Evolutionary conservation across 192 early-diverging fungal species (phyloP), one percentile per base, ranked within the genome.

Genomic region (Pilobolus umbonatus): DNA sequence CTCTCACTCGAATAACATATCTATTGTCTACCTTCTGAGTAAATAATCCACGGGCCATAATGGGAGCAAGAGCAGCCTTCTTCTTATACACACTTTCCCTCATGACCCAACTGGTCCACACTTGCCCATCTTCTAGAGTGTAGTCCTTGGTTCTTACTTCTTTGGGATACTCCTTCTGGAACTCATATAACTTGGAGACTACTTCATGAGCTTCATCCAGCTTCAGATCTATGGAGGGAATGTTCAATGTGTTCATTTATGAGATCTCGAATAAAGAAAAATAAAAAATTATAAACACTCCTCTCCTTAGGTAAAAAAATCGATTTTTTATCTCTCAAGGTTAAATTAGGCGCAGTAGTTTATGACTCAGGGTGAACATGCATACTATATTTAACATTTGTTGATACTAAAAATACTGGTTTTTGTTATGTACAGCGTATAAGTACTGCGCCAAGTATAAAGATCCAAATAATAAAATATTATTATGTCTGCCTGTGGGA

Each of bases 1-100:
- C 95, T n/a, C 95, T 79, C 15, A 86, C 78, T 15, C 83, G 72
- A 67, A 98, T 91, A 8, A 64, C 58, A 59, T 82, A 68, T 7
- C 50, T 47, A 4, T 68, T 38, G 14, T 71, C 66, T 15, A 32
- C 42, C 17, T 38, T 17, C 22, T 45, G 49, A 1, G 89, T 88
- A 42, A 97, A 97, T 30, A 97, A 60, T 0, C 95, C 95, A 35
- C 95, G 81, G 4, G 92, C 89, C 30, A 81, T 69, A 8, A 84
- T 87, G 1, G 91, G 93, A 24, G 93, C 71, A 35, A 72, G 67
- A 11, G 72, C 73, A 0, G 73, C 73, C 6, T 77, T 72, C 55
- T 81, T 88, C 52, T 82, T 84, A 68, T 87, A 91, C 40, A 85
- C 65, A 34, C 60, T 80, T 62, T 91, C 89, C 44, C 65, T 80